Evolutionary conservation across 495 filamentous ascomycete genomes (phyloP), one percentile per base, ranked within the genome.

Genomic region (Penicillium ucsense): DNA sequence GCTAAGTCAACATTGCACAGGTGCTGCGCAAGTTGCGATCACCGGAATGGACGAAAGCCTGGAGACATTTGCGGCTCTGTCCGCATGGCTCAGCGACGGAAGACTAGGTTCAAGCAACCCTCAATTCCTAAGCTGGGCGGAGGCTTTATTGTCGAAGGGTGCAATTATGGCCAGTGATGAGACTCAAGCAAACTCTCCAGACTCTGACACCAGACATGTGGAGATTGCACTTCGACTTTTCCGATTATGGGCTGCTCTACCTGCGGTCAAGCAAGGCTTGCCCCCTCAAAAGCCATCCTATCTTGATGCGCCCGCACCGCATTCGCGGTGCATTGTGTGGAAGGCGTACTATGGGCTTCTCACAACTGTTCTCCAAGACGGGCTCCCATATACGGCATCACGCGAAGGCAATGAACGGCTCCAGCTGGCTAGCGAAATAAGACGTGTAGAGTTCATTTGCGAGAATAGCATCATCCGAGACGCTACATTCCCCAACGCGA

Each of bases 401-500:
- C 46, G 56, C 12, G 48, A 59, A 31, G 62, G 60, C n/a, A 55
- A 63, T 7, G 74, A 77, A 8, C 77, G 78, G 48, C 70, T 78
- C 27, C 84, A 86, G 54, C 77, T 89, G 50, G 68, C 79, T 41
- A 72, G 71, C 9, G 89, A 94, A 61, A 52, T 95, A 44, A 83
- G 85, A 51, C 79, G 74, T 41, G 81, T 89, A 2, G 87, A 95
- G 61, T 64, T 72, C 3, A 76, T 78, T 6, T 92, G 86, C 54
- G 87, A 92, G 60, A 68, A 66, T n/a, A 64, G 84, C 4, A 65
- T 95, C 37, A 75, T 89, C 9, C 74, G 75, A 47, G 85, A 91
- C 59, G 82, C 83, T 2, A 71, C 74, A 38, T 98, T 97, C 56
- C 92, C 92, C 4, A 83, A 78, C 54, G 94, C 92, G 1, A 82